Evolutionary conservation across 2,329 filamentous ascomycete genomes (phyloP).

Genomic region (Lecanicillium sp.): DNA sequence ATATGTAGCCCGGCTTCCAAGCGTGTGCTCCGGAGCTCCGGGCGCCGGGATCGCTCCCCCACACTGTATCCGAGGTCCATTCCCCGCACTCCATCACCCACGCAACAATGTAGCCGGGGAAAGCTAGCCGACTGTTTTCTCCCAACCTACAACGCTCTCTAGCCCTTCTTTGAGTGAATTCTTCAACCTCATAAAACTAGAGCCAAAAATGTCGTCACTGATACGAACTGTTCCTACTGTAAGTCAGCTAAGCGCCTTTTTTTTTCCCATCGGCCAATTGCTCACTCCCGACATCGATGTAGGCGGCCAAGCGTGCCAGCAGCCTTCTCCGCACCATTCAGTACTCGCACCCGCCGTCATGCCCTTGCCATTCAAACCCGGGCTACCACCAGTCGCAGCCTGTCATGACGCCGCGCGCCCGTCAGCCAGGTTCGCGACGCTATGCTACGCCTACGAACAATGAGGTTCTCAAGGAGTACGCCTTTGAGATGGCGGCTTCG

Average conservation of each 20-base stretch:
- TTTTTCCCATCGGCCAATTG: no score
- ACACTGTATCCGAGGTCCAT: not conserved
- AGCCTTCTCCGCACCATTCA: constrained; percentile 83
- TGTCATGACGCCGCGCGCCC: constrained; percentile 43
- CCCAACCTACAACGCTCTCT: no score
- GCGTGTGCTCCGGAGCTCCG: no score
- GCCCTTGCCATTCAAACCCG: constrained; percentile 89
- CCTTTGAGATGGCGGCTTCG: constrained; percentile 96
- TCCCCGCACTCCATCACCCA: not conserved
- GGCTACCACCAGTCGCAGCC: constrained; percentile 62
- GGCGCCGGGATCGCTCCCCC: no score
- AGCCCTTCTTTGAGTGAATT: no score
- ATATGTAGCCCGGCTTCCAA: no score
- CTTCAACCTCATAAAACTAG: no score
- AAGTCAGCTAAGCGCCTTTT: no score
- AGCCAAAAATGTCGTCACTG: no score
- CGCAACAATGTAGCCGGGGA: no score
- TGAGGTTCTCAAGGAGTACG: constrained; percentile 79
- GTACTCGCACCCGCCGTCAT: constrained; percentile 77
- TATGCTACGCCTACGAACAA: constrained; percentile 63
- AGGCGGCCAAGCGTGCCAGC: constrained; percentile 57
- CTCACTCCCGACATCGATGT: not conserved
- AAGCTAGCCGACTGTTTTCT: no score
- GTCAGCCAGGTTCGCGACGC: constrained; percentile 31
- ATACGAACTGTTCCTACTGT: no score